Evolutionary conservation across 352 stramenopile genomes (phyloP), one percentile per base, ranked within the genome.

Genomic region (Pythium brassicae): DNA sequence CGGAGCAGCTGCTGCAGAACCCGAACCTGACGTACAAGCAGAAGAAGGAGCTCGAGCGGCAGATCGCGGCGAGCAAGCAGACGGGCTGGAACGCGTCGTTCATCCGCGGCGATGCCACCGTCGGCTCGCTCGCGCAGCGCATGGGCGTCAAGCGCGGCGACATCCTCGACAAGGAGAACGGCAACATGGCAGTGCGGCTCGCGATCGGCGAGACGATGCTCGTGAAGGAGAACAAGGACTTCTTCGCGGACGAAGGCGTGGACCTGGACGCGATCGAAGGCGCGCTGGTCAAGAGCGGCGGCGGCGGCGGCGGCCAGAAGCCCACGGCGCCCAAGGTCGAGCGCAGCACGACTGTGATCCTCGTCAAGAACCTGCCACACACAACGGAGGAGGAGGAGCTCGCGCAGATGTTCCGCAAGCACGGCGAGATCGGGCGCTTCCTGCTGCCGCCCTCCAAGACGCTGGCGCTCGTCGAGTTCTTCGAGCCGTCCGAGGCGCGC

Each of bases 291-390:
- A 86, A 89, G 60, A 61, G 62, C 23, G 69, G 53, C 34, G 32
- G 63, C 67, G 43, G 60, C 61, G 10, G 54, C 66, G 8, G 71
- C 76, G 51, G n/a, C n/a, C n/a, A n/a, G n/a, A n/a, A n/a, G n/a
- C n/a, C n/a, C n/a, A n/a, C n/a, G n/a, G 61, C 67, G 5, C 75
- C 72, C 49, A 91, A 87, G 53, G 73, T 92, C 5, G 87, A 97
- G 68, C 86, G 97, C 42, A 99, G 95, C 66, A 93, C 87, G 42
- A 98, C 83, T 8, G 86, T 94, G 43, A 95, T 99, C 29, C 66
- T 99, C 22, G 89, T 99, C 35, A 99, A 99, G 69, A 99, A 99
- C 71, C 62, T 99, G 46, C 97, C 97, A 12, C 93, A 97, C 71
- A 95, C 94, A 53, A 98, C 96, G 1, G 79, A 96, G 15, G 71